phyloP scores from a whole-genome alignment of 1,284 basidiomycete species.

The Cryptococcus sp. region DNA sequence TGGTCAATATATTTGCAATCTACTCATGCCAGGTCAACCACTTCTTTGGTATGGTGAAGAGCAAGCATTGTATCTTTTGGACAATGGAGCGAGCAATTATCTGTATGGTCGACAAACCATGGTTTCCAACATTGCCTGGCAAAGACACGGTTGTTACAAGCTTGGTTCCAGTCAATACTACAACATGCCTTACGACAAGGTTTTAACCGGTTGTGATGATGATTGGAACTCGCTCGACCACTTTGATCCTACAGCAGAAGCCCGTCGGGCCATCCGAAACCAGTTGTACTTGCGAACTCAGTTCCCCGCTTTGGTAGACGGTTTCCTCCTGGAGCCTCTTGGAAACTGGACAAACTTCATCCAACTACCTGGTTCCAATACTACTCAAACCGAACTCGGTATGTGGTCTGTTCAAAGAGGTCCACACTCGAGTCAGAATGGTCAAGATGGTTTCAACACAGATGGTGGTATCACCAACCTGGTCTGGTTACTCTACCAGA shows the following conservation, averaged over 20 bases:
- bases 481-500: slow-evolving; percentile 77
- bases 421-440: slow-evolving; percentile 55
- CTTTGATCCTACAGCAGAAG: slow-evolving; percentile 81
- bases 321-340: slow-evolving; percentile 68
- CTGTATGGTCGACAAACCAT: slow-evolving; percentile 82
- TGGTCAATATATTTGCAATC: slow-evolving; percentile 67
- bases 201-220: slow-evolving; percentile 73
- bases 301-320: slow-evolving; percentile 75
- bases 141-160: slow-evolving; percentile 82
- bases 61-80: slow-evolving; percentile 74
- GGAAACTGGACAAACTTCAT: slow-evolving; percentile 78
- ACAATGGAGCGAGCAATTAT: slow-evolving; percentile 79
- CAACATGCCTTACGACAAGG: slow-evolving; percentile 75
- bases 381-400: slow-evolving; percentile 73
- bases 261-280: slow-evolving; percentile 66
- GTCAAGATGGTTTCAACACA: slow-evolving; percentile 33
- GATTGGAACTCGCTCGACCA: slow-evolving; percentile 86
- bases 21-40: slow-evolving; percentile 82
- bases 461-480: slow-evolving; percentile 55
- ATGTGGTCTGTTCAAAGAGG: slow-evolving; percentile 73
- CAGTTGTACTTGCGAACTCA: slow-evolving; percentile 64
- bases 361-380: slow-evolving; percentile 73
- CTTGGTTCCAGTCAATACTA: slow-evolving; percentile 85
- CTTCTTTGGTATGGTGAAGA: slow-evolving; percentile 85
- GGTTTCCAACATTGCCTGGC: slow-evolving; percentile 77